A percentile compares a stretch with the other conserved stretches of the same genome.
Evolutionary conservation across 129 eudicot species (phyloP).

Genomic region (Saposhnikovia divaricata): DNA sequence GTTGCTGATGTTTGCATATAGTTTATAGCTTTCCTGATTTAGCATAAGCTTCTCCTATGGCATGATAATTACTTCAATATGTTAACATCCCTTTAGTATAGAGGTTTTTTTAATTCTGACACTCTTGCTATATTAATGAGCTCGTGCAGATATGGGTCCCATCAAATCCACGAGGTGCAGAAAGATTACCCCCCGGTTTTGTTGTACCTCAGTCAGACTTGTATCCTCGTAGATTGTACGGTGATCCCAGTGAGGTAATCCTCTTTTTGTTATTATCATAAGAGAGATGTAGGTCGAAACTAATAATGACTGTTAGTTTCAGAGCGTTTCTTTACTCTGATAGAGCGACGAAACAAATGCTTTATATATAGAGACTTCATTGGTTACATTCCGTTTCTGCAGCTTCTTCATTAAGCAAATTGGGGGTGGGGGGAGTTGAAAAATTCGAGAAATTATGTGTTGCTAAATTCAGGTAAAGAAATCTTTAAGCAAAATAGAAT

Average conservation of each 20-base stretch:
- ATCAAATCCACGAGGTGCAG: constrained; percentile 32
- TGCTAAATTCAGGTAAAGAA: too few species aligned
- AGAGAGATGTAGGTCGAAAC: not conserved
- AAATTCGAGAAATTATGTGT: too few species aligned
- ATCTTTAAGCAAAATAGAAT: too few species aligned
- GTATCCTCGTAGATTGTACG: constrained; percentile 26
- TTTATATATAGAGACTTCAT: too few species aligned
- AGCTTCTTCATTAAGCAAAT: too few species aligned
- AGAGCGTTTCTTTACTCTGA: not conserved
- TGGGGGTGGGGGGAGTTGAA: too few species aligned
- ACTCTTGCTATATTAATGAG: not conserved
- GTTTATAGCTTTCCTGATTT: not conserved
- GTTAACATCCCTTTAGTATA: not conserved
- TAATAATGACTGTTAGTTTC: too few species aligned
- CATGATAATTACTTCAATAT: not conserved
- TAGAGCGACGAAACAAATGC: not conserved
- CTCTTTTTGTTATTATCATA: not conserved
- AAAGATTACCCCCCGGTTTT: constrained; percentile 24
- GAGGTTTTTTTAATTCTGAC: not conserved
- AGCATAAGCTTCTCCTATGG: not conserved
- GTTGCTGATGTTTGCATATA: not conserved
- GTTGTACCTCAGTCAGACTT: constrained; percentile 26
- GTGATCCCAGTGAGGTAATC: constrained; percentile 25
- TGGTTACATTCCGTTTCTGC: too few species aligned
- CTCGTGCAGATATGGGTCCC: constrained; percentile 25